Base-by-base conservation (phyloP, 2,329 filamentous ascomycete genomes). In the Furcasterigmium furcatum region DNA sequence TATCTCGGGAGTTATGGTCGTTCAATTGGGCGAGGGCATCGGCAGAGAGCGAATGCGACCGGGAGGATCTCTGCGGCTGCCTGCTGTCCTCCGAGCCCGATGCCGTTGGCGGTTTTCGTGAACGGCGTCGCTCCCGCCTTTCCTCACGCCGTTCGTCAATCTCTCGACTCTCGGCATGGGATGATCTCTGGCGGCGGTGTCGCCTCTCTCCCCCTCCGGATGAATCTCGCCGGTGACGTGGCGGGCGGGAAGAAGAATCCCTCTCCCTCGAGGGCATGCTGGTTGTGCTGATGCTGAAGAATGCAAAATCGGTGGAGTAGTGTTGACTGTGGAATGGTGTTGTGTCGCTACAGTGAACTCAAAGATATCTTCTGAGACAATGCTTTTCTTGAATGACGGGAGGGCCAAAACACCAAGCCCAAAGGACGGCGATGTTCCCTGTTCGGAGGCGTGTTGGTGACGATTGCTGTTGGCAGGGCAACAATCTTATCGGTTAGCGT, bases 1-100 rank as follows among this genome's bases (percentile, higher is more conserved):
- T 67, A 59, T 52, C 72, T 63, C 62, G 61, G 20, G 62, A 58
- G 62, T 88, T 84, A 44, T 79, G 67, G 41, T 79, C 73, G 55
- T 89, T 77, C 39, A 91, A 64, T 57, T 82, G 80, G 12, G 83
- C 84, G 41, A 91, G 65, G 5, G 85, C 82, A 54, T 81, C 78
- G 3, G 67, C 60, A 5, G 73, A 76, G 21, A 76, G 59, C 5
- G 59, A 47, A 30, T 57, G 61, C 5, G 57, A 54, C 20, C 55
- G 61, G 3, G 56, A 55, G 22, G 55, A 55, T 6, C 54, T 42
- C 16, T 53, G 53, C 25, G 55, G 54, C 10, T 58, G n/a, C n/a
- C n/a, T 47, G n/a, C 55, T 62, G 5, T 64, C 66, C 20, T 70
- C 67, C 0, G 64, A 58, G 14, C 32, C 32, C 2, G 41, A 36